A percentile compares a stretch with the other conserved stretches of the same genome.
phyloP scores from a whole-genome alignment of 2,329 filamentous ascomycete genomes.

The Thelonectria discophora region DNA sequence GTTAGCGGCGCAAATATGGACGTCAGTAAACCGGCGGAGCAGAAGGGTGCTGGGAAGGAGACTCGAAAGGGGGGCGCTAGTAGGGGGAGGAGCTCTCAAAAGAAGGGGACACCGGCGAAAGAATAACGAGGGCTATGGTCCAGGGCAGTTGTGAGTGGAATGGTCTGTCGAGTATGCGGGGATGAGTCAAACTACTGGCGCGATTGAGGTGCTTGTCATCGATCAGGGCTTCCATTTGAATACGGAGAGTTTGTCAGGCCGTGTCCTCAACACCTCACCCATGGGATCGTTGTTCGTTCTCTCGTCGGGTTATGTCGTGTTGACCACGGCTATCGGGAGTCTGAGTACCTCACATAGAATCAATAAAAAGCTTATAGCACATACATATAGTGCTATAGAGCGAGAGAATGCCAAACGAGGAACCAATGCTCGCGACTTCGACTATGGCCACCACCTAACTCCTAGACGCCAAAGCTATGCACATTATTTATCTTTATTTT shows the following conservation, averaged over 20 bases:
- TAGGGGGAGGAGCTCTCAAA: conserved; percentile 42
- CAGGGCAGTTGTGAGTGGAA: not conserved
- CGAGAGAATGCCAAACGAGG: not conserved
- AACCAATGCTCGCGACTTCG: not conserved
- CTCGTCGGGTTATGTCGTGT: too few relatives aligned
- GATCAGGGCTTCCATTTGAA: too few relatives aligned
- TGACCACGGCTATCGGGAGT: too few relatives aligned
- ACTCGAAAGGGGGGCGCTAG: conserved; percentile 49
- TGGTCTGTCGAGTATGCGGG: too few relatives aligned
- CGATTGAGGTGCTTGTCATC: too few relatives aligned
- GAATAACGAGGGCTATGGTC: conserved; percentile 3
- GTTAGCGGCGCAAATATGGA: conserved; percentile 56
- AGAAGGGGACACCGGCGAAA: conserved; percentile 39
- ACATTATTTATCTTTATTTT: conserved; percentile 6
- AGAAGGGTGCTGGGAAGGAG: conserved; percentile 46
- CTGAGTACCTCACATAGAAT: too few relatives aligned
- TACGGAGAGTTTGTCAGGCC: too few relatives aligned
- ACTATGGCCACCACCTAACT: conserved; percentile 35
- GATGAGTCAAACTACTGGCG: not conserved
- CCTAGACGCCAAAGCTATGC: conserved; percentile 42
- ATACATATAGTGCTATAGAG: not conserved
- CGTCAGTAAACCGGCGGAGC: conserved; percentile 51
- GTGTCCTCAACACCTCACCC: too few relatives aligned
- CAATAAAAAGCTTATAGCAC: too few relatives aligned
- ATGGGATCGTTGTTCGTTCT: too few relatives aligned